phyloP scores from a whole-genome alignment of 139 green algal genomes.

The Picochlorum sp. region DNA sequence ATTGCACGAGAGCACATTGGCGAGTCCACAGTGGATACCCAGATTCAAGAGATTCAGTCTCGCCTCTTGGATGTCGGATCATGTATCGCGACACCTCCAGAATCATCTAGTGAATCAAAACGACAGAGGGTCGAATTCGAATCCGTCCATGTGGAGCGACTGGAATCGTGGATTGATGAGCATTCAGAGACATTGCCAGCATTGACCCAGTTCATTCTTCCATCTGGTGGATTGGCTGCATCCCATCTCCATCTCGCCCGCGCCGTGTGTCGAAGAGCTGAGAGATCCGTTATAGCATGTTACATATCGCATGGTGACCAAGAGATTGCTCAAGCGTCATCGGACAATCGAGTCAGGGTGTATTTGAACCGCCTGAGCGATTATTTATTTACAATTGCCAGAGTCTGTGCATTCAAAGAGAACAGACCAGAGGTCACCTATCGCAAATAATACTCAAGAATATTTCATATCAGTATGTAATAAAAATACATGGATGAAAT shows the following conservation, averaged over 20 bases:
- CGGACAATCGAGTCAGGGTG: constrained; percentile 41
- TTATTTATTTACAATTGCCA: constrained; percentile 90
- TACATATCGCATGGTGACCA: constrained; percentile 32
- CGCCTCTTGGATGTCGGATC: constrained; percentile 87
- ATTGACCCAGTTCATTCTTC: constrained; percentile 90
- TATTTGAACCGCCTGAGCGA: constrained; percentile 94
- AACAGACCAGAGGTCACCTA: constrained; percentile 20
- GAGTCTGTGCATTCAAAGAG: constrained; percentile 38
- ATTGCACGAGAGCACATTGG: constrained; percentile 45
- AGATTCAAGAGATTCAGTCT: constrained; percentile 78
- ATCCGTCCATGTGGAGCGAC: constrained; percentile 7
- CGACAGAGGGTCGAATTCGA: constrained; percentile 59
- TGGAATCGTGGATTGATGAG: constrained; percentile 89
- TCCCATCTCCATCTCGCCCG: constrained; percentile 64
- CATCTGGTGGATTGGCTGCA: constrained; percentile 61
- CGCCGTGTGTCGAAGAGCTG: constrained; percentile 77
- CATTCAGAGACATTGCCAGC: constrained; percentile 67
- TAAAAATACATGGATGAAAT: too few species aligned
- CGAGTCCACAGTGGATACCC: constrained; percentile 3
- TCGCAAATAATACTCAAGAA: constrained; percentile 12
- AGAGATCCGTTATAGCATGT: constrained; percentile 57
- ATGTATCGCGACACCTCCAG: constrained; percentile 76
- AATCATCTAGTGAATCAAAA: constrained; percentile 45
- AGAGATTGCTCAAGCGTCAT: background rate
- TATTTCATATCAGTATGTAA: too few species aligned